Evolutionary conservation across 2,329 filamentous ascomycete genomes (phyloP).

Genomic region (Macrophomina pseudophaseolina): DNA sequence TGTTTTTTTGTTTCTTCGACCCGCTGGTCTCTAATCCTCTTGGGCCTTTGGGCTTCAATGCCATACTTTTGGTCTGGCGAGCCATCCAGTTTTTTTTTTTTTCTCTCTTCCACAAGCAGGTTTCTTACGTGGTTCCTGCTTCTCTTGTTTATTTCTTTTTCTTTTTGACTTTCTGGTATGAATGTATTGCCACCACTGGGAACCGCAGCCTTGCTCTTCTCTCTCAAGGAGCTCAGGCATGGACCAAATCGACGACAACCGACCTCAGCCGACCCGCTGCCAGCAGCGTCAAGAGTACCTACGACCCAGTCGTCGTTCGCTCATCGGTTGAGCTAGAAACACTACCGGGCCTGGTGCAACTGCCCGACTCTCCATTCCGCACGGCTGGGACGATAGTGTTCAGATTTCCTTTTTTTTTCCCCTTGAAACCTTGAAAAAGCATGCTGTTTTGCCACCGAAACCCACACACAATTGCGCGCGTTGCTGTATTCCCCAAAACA

Average conservation of each 20-base stretch:
- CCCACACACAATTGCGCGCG: slow-evolving; percentile 1
- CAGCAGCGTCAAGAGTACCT: slow-evolving; percentile 8
- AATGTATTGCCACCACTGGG: slow-evolving; percentile 11
- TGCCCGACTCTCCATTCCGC: slow-evolving; percentile 9
- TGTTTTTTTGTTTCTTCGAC: slow-evolving; percentile 4
- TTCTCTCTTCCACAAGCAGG: slow-evolving; percentile 9
- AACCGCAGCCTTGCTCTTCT: neutral
- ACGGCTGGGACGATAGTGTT: slow-evolving; percentile 20
- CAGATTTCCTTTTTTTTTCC: slow-evolving; percentile 21
- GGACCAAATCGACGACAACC: slow-evolving; percentile 6
- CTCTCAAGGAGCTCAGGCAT: neutral
- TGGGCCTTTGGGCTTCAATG: slow-evolving; percentile 10
- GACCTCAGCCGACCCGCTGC: slow-evolving; percentile 6
- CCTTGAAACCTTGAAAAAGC: slow-evolving; percentile 18
- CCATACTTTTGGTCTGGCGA: slow-evolving; percentile 9
- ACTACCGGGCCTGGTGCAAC: slow-evolving; percentile 6
- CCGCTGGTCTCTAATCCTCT: slow-evolving; percentile 24
- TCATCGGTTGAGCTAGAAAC: neutral
- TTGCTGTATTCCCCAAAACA: slow-evolving; percentile 22
- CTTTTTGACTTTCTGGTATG: slow-evolving; percentile 7
- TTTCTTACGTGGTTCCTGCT: slow-evolving; percentile 22
- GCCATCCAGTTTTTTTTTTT: slow-evolving; percentile 11
- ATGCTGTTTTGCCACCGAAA: slow-evolving; percentile 7
- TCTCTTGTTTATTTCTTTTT: slow-evolving; percentile 16
- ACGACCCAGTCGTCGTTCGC: slow-evolving; percentile 1